phyloP scores from a whole-genome alignment of 441 rosid species.

The Euphorbia schlechtendalii region DNA sequence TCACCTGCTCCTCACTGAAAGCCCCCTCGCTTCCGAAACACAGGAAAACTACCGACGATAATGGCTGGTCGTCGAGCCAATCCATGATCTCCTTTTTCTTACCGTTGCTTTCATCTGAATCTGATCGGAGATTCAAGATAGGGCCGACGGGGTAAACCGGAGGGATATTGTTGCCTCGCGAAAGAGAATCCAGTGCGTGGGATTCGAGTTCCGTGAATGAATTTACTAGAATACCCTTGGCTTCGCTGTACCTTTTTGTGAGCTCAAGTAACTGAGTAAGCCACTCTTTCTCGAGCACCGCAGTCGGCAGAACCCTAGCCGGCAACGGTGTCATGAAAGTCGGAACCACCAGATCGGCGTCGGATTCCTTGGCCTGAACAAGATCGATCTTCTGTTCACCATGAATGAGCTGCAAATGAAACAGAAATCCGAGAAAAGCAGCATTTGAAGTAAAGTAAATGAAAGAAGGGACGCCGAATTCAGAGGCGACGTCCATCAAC shows the following conservation, averaged over 20 bases:
- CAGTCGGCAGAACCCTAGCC: not conserved
- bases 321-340: constrained; percentile 2
- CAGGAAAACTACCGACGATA: constrained; percentile 21
- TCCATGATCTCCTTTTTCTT: constrained; percentile 1
- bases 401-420: constrained; percentile 17
- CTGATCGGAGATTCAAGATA: constrained; percentile 16
- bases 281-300: not conserved
- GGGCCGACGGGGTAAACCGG: constrained; percentile 34
- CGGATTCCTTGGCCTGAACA: not conserved
- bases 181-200: not conserved
- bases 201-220: not conserved
- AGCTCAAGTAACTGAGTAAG: not conserved
- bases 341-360: not conserved
- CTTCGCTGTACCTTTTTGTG: not conserved
- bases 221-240: not conserved
- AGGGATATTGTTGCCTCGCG: constrained; percentile 7
- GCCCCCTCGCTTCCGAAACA: constrained; percentile 28
- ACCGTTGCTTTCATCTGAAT: not conserved
- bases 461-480: constrained; percentile 23
- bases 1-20: constrained; percentile 10
- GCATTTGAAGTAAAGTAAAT: constrained; percentile 25
- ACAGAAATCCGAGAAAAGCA: constrained; percentile 23
- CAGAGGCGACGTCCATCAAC: constrained; percentile 32
- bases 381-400: constrained; percentile 10
- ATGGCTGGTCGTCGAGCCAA: constrained; percentile 30